These are phyloP conservation scores for Fomitopsis schrenkii DNA, from an alignment of 1,284 basidiomycete species.

Conservation along the genomic window DNA sequence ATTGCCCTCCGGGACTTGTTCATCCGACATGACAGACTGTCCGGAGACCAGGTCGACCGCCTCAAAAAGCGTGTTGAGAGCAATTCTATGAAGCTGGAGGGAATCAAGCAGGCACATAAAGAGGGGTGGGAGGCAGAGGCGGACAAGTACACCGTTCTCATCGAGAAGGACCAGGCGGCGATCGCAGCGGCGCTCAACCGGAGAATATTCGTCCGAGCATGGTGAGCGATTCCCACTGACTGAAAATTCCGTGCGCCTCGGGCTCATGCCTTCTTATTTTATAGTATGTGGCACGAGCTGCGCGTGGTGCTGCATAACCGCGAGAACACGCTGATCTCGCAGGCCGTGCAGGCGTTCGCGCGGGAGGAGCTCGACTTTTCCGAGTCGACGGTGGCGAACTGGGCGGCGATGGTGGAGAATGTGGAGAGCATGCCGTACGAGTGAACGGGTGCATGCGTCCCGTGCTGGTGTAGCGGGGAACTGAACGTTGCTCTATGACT, in stretches of 20 bases:
- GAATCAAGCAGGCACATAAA: conserved; percentile 61
- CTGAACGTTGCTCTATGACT: background rate
- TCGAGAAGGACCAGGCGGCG: conserved; percentile 75
- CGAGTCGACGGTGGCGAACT: conserved; percentile 60
- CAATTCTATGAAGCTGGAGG: conserved; percentile 73
- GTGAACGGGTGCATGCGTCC: conserved; percentile 32
- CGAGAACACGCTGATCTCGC: conserved; percentile 78
- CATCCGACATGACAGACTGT: conserved; percentile 76
- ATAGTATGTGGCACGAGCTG: conserved; percentile 89
- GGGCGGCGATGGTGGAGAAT: conserved; percentile 67
- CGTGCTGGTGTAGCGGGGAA: background rate
- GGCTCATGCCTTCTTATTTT: background rate
- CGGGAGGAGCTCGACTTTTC: conserved; percentile 67
- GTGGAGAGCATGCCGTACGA: conserved; percentile 83
- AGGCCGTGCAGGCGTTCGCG: conserved; percentile 68
- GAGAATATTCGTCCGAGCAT: conserved; percentile 80
- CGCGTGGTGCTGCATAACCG: conserved; percentile 84
- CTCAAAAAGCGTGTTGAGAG: conserved; percentile 81
- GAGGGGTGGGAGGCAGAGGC: conserved; percentile 82
- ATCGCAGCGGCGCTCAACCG: conserved; percentile 69
- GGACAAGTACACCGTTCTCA: conserved; percentile 61
- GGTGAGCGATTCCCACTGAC: conserved; percentile 39
- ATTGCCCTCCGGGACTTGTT: conserved; percentile 82
- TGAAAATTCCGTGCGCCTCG: background rate
- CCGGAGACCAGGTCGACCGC: conserved; percentile 81